Evolutionary conservation across 106 monocot genomes (phyloP), one percentile per base, ranked within the genome.

Genomic region (Dendrobium nobile): DNA sequence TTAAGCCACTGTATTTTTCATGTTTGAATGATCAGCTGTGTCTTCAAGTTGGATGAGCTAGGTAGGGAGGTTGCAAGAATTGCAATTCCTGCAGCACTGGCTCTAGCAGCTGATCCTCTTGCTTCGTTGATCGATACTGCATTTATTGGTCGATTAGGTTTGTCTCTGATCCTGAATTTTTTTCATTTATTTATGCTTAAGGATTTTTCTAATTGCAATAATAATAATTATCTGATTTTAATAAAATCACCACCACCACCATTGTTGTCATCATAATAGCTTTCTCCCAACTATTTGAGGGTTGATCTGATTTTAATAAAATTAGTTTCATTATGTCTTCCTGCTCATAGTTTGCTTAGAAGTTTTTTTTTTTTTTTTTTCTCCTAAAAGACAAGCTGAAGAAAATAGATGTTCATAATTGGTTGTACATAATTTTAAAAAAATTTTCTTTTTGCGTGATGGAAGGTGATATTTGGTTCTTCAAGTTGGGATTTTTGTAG

Each of bases 111-210:
- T 55, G 94, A 97, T 78, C 97, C 97, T 19, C 84, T 97, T 81
- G 97, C 97, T 81, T 97, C 97, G 61, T 82, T 97, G 4, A 78
- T 94, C 9, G 97, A 97, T 82, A 97, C 97, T 10, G 97, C 94
- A 54, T 93, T 97, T 77, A 83, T 97, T 33, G 97, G 97, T 40
- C 84, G 80, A 51, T 72, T 97, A 86, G 97, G 97, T 97, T 61
- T 65, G 79, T 22, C 41, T 0, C 27, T 76, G 45, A 3, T 26
- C 48, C 27, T 44, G 17, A 44, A 20, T 20, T 18, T 74, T 18
- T 74, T 20, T 74, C 41, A 0, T 28, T 70, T 37, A 70, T 70
- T 33, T 17, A 74, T 74, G 10, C 43, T 74, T 74, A 43, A 74
- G 74, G 43, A 44, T 19, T 43, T 42, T 43, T 19, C 20, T 40